These are phyloP conservation scores for Hanseniaspora uvarum DNA, from an alignment of 1,139 yeast species.

Conservation along the genomic window DNA sequence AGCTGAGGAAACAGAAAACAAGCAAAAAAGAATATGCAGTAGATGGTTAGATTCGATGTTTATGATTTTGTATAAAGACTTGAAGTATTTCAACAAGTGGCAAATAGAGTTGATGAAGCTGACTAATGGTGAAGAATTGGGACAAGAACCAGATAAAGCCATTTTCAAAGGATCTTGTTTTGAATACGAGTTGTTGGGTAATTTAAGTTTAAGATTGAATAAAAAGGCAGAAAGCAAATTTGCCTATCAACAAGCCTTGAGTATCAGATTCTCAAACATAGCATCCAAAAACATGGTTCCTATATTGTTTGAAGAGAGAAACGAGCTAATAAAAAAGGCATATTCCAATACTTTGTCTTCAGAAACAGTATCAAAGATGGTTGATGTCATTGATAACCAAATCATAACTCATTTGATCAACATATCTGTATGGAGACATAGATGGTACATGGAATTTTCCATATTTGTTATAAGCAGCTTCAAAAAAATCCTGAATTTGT, in stretches of 20 bases:
- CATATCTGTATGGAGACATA: slow-evolving; percentile 84
- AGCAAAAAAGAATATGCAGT: slow-evolving; percentile 78
- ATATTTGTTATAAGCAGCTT: slow-evolving; percentile 5
- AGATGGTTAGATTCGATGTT: slow-evolving; percentile 93
- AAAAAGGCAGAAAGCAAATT: slow-evolving; percentile 75
- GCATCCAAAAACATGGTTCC: slow-evolving; percentile 67
- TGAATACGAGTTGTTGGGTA: slow-evolving; percentile 92
- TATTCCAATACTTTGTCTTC: slow-evolving; percentile 27
- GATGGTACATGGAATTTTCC: slow-evolving; percentile 84
- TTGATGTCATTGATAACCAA: slow-evolving; percentile 46
- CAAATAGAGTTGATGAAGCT: slow-evolving; percentile 82
- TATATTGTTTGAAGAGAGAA: slow-evolving; percentile 42
- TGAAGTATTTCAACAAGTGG: slow-evolving; percentile 87
- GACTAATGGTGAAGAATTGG: slow-evolving; percentile 64
- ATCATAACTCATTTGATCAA: slow-evolving; percentile 65
- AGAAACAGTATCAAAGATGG: slow-evolving; percentile 34
- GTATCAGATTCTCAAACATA: slow-evolving; percentile 68
- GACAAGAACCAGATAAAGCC: background rate
- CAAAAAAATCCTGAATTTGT: slow-evolving; percentile 2
- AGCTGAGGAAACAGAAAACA: background rate
- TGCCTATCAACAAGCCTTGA: slow-evolving; percentile 67
- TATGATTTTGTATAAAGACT: slow-evolving; percentile 83
- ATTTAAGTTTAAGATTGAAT: slow-evolving; percentile 71
- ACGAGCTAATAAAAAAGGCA: slow-evolving; percentile 23
- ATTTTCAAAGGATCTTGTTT: slow-evolving; percentile 62